These are phyloP conservation scores for Pythium sp. DNA, from an alignment of 352 stramenopile genomes.

Conservation along the genomic window DNA sequence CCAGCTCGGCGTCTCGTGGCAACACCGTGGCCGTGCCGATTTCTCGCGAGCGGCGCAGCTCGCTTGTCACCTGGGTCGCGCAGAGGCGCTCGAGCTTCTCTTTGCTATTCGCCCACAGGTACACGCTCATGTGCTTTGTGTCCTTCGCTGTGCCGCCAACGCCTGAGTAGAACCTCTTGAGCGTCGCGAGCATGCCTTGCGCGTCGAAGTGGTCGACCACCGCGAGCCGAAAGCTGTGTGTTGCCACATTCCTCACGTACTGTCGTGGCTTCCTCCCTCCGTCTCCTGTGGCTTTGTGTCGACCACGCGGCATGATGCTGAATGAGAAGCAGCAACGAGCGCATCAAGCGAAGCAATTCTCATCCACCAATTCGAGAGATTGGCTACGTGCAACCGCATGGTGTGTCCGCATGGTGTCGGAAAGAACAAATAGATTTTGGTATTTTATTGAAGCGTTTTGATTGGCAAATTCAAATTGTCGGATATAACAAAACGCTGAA, in stretches of 20 bases:
- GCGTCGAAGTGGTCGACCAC: conserved; percentile 7
- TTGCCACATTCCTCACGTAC: background rate
- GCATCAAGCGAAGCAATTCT: no score
- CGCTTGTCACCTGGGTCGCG: background rate
- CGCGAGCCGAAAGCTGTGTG: conserved; percentile 1
- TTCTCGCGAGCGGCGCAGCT: conserved; percentile 2
- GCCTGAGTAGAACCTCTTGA: conserved; percentile 5
- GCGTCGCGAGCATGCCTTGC: conserved; percentile 1
- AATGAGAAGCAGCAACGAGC: no score
- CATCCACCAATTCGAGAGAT: no score
- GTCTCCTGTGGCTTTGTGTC: no score
- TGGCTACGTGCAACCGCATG: no score
- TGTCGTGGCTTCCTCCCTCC: no score
- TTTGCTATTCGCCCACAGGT: conserved; percentile 7
- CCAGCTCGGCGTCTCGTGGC: conserved; percentile 1
- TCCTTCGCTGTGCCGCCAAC: background rate
- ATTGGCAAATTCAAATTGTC: no score
- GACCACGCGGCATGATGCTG: no score
- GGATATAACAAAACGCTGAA: no score
- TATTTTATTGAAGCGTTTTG: no score
- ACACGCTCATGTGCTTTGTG: conserved; percentile 11
- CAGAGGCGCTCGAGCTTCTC: conserved; percentile 5
- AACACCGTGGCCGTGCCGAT: background rate
- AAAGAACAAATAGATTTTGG: no score
- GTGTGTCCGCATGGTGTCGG: no score